Evolutionary conservation across 2,329 filamentous ascomycete species (phyloP), one percentile per base, ranked within the genome.

Genomic region (Aspergillus sp.): DNA sequence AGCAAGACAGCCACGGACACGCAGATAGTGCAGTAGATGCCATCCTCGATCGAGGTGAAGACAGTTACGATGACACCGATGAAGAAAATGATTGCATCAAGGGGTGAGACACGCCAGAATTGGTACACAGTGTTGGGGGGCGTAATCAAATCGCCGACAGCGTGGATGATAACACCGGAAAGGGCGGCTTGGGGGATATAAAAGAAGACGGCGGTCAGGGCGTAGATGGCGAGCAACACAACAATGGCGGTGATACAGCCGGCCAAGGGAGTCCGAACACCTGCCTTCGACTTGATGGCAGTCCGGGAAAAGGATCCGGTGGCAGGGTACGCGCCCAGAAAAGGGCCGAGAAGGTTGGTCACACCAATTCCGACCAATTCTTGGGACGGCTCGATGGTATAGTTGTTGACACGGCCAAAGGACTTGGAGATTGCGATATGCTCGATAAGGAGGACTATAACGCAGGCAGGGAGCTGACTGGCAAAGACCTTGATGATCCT

Each of bases 351-450:
- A 39, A 98, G 82, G 73, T 98, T 98, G 38, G 89, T 90, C 25
- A 97, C 86, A 63, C 94, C 94, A 66, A 98, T 96, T 21, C 92
- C 94, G 50, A 99, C 91, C 78, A 99, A 85, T 75, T 99, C 94
- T 75, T 99, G 94, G 0, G 94, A 97, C 0, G 95, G 93, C 68
- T 97, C 88, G 73, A 99, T 97, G 15, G 87, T 89, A 77, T 99
- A 99, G 79, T 96, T 96, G 81, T 97, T 98, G 69, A 97, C 86
- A 61, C 94, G 86, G 8, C 95, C 95, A 68, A 99, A 98, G 0
- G 94, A 97, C 76, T 98, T 99, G 17, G 93, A 92, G 64, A 98
- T 97, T 51, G 94, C 92, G 69, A 98, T 96, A 74, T 98, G 94
- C 77, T 98, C 95, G 62, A 98, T 96, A 38, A 98, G 83, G 59